Base-by-base conservation (phyloP, 805 yeast genomes). In the Myxozyma sirexii region DNA sequence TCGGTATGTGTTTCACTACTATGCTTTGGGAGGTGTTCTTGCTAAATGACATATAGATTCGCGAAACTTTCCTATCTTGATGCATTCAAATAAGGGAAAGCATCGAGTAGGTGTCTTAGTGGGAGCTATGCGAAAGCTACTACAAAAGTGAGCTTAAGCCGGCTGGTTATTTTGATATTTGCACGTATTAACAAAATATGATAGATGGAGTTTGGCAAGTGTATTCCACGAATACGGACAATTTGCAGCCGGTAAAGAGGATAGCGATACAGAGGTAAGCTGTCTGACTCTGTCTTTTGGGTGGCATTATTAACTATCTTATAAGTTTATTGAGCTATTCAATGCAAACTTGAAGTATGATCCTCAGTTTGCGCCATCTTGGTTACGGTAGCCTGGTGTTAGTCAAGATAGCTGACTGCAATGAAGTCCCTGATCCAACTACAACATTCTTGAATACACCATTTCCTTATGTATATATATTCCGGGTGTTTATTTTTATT, bases 21-120 rank as follows among this genome's bases (percentile, higher is more conserved):
- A 27, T 15, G 8, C 13, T n/a, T 21, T n/a, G n/a, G n/a, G 15
- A 23, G 6, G 7, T 31, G 19, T 27, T 7, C 1, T 21, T 26
- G 39, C 31, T 2, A 31, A 29, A 29, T 17, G 21, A 15, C 17
- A 4, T 31, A 3, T 27, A 49, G 79, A 77, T 59, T 44, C 68
- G 23, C 83, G 84, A 13, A 91, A 91, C 71, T 90, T 87, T 71
- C 99, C 99, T 0, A 84, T 93, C 12, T 77, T 93, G 57, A 82
- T 93, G 12, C 98, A 94, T 72, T 90, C 97, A 2, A 90, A 94
- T 73, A 93, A 93, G 76, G 99, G 99, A n/a, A 94, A 94, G 72
- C 99, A 93, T 72, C 75, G 99, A 44, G 92, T 90, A 1, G 98
- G 98, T 0, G 92, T 94, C 0, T 77, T 92, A 43, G 96, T 92